A percentile compares a stretch with the other conserved stretches of the same genome.
Conservation (phyloP, 139 green algal genomes). For the Chlamydomonas eustigma region DNA sequence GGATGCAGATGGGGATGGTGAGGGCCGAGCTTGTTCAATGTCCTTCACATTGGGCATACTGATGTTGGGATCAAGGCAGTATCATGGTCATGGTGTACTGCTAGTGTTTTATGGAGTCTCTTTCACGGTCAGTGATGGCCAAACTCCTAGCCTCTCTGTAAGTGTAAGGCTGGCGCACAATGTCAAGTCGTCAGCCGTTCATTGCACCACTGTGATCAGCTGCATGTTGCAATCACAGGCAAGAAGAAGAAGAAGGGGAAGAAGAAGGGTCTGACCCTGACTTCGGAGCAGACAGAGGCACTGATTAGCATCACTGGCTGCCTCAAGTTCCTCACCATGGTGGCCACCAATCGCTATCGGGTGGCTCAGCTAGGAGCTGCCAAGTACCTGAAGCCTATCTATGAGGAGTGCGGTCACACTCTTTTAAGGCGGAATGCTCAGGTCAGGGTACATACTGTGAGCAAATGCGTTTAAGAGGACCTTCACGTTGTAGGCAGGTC, state of each 20-base stretch:
- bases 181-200: background rate
- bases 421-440: slow-evolving; percentile 28
- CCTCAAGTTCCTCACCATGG: slow-evolving; percentile 31
- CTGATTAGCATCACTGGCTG: slow-evolving; percentile 13
- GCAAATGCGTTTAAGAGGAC: no score
- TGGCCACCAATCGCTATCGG: slow-evolving; percentile 24
- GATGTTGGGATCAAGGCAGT: background rate
- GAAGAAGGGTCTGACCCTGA: slow-evolving; percentile 32
- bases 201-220: background rate
- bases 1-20: background rate
- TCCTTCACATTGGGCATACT: background rate
- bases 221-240: slow-evolving; percentile 12
- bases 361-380: slow-evolving; percentile 22
- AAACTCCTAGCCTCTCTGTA: background rate
- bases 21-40: background rate
- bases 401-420: slow-evolving; percentile 25
- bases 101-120: background rate
- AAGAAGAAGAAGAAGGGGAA: slow-evolving; percentile 26
- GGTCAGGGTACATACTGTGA: no score
- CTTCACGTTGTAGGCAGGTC: no score
- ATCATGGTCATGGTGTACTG: background rate
- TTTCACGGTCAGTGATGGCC: background rate
- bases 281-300: slow-evolving; percentile 16
- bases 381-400: slow-evolving; percentile 16
- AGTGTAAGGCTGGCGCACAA: background rate